phyloP scores from a whole-genome alignment of 164 flowering plant species.

The Dillenia turbinata region DNA sequence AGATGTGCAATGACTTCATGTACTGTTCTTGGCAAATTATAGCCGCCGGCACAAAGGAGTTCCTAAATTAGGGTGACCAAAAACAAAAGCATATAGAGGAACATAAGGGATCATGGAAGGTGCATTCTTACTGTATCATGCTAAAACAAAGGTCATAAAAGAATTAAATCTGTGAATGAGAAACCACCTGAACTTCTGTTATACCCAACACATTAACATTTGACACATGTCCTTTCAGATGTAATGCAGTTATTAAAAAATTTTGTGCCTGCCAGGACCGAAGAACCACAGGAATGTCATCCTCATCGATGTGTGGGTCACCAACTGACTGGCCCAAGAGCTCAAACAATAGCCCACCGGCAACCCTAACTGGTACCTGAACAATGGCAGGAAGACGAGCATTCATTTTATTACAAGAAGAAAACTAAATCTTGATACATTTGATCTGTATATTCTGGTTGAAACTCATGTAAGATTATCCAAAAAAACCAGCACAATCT shows the following conservation, averaged over 20 bases:
- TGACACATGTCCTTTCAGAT: slow-evolving; percentile 65
- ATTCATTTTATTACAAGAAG: too few species aligned
- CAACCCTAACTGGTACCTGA: slow-evolving; percentile 94
- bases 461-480: too few species aligned
- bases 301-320: slow-evolving; percentile 76
- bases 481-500: too few species aligned
- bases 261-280: slow-evolving; percentile 95
- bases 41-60: slow-evolving; percentile 70
- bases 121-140: background rate
- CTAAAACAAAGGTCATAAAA: background rate
- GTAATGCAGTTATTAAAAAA: slow-evolving; percentile 74
- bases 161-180: background rate
- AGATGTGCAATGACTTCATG: slow-evolving; percentile 87
- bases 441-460: too few species aligned
- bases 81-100: background rate
- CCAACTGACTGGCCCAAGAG: slow-evolving; percentile 92
- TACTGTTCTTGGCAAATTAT: slow-evolving; percentile 62
- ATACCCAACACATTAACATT: slow-evolving; percentile 76
- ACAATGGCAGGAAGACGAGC: background rate
- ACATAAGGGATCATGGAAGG: background rate
- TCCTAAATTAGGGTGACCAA: slow-evolving; percentile 45
- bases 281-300: slow-evolving; percentile 82
- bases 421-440: too few species aligned
- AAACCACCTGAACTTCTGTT: slow-evolving; percentile 82
- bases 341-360: slow-evolving; percentile 89